Evolutionary conservation across 345 rosid genomes (phyloP), one percentile per base, ranked within the genome.

Genomic region (Jatropha curcas): DNA sequence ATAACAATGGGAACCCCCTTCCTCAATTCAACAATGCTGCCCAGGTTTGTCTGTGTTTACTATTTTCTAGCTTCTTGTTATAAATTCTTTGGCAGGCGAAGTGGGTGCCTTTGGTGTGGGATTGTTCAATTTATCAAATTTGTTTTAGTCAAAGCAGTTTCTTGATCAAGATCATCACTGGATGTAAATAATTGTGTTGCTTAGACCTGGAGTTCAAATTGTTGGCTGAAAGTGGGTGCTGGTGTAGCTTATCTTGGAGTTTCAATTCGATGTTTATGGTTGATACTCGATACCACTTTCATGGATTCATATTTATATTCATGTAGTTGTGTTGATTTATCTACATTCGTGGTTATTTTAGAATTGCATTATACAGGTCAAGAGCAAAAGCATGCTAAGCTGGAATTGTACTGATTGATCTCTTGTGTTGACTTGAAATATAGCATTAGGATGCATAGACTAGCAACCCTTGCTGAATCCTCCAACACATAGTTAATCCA

Each of bases 1-100:
- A 92, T 76, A 94, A 89, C 83, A 88, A 82, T 67, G 97, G 98
- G 34, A 94, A 82, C 77, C 98, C 98, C 60, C 77, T 88, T 35
- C 90, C 88, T 0, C 95, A 85, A 74, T 92, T 90, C 87, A 94
- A 92, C 82, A 88, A 87, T 77, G 97, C 97, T 70, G 91, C 97
- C 2, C 92, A 92, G 95, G 97, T 76, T 58, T 35, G 55, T 68
- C 17, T 58, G 14, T 27, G 27, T 16, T 45, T 52, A 20, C 13
- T 25, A 20, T n/a, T 53, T 60, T 17, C 7, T 37, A 39, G 27
- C 37, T 45, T 41, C 55, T 65, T 73, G 20, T 4, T 74, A 55
- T 22, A 50, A 24, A n/a, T 56, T 37, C 30, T 45, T 39, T 39
- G 9, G 5, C 43, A 39, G 43, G 9, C 8, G 5, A 39, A 39